Base-by-base conservation (phyloP, 192 early-diverging fungal genomes). In the Allomyces macrogynus region DNA sequence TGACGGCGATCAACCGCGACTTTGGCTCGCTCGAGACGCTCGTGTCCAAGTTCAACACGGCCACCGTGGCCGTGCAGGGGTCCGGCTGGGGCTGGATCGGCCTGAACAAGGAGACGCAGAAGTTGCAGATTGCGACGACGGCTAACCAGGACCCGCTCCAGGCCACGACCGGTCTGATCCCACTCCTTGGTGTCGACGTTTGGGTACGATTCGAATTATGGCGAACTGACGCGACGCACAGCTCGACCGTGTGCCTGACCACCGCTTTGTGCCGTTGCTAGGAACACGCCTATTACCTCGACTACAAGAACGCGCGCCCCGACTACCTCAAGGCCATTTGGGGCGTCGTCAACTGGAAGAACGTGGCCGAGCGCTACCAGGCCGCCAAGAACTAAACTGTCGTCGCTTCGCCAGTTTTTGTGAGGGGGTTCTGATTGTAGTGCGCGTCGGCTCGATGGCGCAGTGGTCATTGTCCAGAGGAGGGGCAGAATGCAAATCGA, bases 81-180 rank as follows among this genome's bases (percentile, higher is more conserved):
- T 88, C 86, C 24, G 94, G 94, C 1, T 97, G 94, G 94, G 90
- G 87, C n/a, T 97, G 94, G 94, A 76, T 97, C 73, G 90, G 86
- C 25, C 88, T 86, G 71, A 90, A 97, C 76, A 86, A 87, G 72
- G 74, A 69, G 12, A 77, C 76, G 65, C 85, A 88, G 71, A 73
- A 77, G 63, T 68, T 97, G 43, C 90, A 93, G 67, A 91, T 97
- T 64, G 83, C 83, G 22, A 90, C 89, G 22, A 89, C 89, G 25
- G 65, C 86, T 57, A 95, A 94, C 81, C 94, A 97, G 80, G 90
- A 94, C 73, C 87, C 87, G 43, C 74, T 72, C 61, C 66, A 66
- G 64, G 54, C 71, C 18, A 74, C 73, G 23, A 72, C 81, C 64
- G 83, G 78, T 20, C 81, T 86, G 67, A 75, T 86, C 40, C 94